Conservation (phyloP, 192 early-diverging fungal species). For the Linderina pennispora region DNA sequence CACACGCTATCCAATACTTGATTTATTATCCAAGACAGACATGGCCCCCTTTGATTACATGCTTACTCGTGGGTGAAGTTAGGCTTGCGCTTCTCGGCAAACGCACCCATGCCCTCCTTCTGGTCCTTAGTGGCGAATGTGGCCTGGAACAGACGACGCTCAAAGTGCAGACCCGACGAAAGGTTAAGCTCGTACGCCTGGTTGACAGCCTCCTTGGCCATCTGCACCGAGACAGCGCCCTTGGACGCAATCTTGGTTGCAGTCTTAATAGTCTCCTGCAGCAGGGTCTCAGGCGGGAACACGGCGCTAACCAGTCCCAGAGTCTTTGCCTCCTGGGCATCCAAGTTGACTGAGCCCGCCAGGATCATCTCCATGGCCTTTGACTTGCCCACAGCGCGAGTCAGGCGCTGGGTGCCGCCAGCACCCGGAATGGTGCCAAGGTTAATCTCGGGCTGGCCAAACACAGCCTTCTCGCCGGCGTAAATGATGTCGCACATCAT, state of each 20-base stretch:
- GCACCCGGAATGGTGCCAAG: conserved; percentile 95
- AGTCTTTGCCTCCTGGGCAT: conserved; percentile 78
- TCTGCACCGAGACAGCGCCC: conserved; percentile 81
- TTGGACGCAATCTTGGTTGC: conserved; percentile 80
- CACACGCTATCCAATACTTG: no score
- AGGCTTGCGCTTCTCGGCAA: conserved; percentile 86
- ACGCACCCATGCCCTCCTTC: conserved; percentile 95
- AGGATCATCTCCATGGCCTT: conserved; percentile 97
- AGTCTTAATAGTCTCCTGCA: conserved; percentile 87
- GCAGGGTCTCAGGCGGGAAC: conserved; percentile 75
- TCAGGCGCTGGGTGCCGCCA: conserved; percentile 79
- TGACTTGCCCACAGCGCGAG: conserved; percentile 91
- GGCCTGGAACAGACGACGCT: conserved; percentile 91
- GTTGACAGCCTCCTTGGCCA: conserved; percentile 97
- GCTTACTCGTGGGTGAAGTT: conserved; percentile 80
- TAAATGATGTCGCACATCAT: conserved; percentile 99
- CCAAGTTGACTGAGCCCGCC: conserved; percentile 76
- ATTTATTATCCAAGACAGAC: no score
- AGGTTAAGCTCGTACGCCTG: conserved; percentile 87
- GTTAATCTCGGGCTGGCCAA: conserved; percentile 99
- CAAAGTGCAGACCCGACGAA: conserved; percentile 77
- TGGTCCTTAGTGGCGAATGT: conserved; percentile 89
- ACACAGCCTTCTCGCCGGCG: conserved; percentile 92
- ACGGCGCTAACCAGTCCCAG: conserved; percentile 86
- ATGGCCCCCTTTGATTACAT: no score